Evolutionary conservation across 2,329 filamentous ascomycete species (phyloP).

Genomic region (Pleoardoris graminearum): DNA sequence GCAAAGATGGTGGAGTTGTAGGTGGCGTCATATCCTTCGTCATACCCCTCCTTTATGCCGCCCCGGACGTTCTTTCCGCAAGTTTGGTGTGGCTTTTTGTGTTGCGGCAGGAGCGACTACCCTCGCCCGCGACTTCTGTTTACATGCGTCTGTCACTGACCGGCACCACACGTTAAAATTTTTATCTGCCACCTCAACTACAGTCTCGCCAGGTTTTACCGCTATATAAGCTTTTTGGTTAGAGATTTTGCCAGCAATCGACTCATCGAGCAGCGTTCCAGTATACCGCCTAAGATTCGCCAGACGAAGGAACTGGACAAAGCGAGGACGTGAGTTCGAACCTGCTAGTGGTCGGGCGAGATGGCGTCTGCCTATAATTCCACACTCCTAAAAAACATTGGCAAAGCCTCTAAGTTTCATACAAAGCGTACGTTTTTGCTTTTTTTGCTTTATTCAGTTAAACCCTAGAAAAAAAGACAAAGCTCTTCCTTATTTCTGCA

Average conservation of each 20-base stretch:
- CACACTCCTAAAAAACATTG: background rate
- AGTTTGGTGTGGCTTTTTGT: background rate
- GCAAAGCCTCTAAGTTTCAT: background rate
- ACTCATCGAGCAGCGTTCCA: background rate
- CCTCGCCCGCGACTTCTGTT: background rate
- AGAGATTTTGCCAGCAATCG: background rate
- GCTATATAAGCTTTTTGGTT: background rate
- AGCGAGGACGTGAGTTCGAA: background rate
- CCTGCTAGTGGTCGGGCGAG: background rate
- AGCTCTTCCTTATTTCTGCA: too few relatives aligned
- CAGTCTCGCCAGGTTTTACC: background rate
- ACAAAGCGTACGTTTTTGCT: background rate
- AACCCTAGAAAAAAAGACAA: too few relatives aligned
- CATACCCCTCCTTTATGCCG: background rate
- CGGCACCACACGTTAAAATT: background rate
- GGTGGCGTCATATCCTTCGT: background rate
- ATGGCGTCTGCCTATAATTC: background rate
- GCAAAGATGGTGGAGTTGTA: background rate
- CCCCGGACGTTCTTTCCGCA: background rate
- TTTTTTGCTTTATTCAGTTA: too few relatives aligned
- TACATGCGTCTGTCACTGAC: background rate
- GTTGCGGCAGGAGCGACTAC: background rate
- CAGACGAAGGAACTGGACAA: background rate
- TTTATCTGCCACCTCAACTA: background rate
- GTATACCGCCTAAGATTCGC: background rate